Evolutionary conservation across 768 basidiomycete genomes (phyloP).

Genomic region (Tubosaeta sp.): DNA sequence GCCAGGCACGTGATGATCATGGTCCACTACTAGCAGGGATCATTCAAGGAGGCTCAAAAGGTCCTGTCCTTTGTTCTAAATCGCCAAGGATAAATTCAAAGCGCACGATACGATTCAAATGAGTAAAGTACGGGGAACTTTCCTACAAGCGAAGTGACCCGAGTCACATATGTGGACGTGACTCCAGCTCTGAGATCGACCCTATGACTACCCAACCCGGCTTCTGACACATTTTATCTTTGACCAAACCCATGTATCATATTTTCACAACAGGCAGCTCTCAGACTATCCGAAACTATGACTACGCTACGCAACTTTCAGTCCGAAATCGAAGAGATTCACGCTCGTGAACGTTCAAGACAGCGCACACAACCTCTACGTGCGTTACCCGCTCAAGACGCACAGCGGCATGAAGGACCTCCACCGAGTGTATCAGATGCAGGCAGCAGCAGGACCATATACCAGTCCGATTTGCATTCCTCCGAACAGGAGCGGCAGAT

Average conservation of each 20-base stretch:
- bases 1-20: conserved; percentile 13
- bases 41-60: too few relatives aligned
- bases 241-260: conserved; percentile 12
- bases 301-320: conserved; percentile 42
- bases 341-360: conserved; percentile 59
- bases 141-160: background rate
- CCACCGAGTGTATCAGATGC: background rate
- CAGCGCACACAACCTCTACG: conserved; percentile 40
- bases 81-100: too few relatives aligned
- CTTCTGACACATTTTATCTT: conserved; percentile 2
- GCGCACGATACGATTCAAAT: background rate
- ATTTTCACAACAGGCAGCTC: conserved; percentile 1
- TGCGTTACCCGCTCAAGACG: conserved; percentile 16
- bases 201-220: background rate
- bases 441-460: background rate
- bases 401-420: conserved; percentile 48
- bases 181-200: conserved; percentile 1
- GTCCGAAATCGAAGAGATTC: conserved; percentile 74
- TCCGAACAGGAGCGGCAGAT: conserved; percentile 17
- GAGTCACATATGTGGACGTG: background rate
- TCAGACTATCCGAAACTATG: conserved; percentile 17
- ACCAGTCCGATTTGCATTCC: conserved; percentile 3
- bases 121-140: background rate
- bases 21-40: too few relatives aligned
- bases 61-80: too few relatives aligned